These are phyloP conservation scores for Wickerhamiella infanticola DNA, from an alignment of 1,139 yeast genomes.

Conservation along the genomic window DNA sequence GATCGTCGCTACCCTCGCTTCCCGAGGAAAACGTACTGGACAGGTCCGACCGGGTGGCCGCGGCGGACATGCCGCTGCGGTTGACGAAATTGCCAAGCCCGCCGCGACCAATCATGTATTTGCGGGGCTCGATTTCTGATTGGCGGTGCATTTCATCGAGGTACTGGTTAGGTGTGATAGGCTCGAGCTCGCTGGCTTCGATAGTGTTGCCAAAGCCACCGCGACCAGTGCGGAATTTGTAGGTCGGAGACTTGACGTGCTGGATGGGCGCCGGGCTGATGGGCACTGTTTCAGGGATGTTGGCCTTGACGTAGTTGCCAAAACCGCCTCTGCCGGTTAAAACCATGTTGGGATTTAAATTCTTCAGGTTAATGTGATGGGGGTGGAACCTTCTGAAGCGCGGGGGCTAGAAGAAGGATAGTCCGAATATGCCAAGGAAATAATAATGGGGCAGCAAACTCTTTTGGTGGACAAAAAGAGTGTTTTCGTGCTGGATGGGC, in stretches of 20 bases:
- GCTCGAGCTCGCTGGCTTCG: slow-evolving; percentile 20
- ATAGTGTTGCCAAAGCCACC: slow-evolving; percentile 27
- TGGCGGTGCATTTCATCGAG: slow-evolving; percentile 23
- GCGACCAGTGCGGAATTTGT: slow-evolving; percentile 24
- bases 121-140: slow-evolving; percentile 19
- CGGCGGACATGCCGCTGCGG: slow-evolving; percentile 2
- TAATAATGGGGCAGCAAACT: no score
- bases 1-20: not conserved
- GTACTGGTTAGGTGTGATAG: slow-evolving; percentile 23
- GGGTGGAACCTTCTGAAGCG: no score
- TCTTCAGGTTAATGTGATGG: no score
- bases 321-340: slow-evolving; percentile 24
- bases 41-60: not conserved
- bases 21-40: not conserved
- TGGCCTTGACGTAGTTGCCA: slow-evolving; percentile 17
- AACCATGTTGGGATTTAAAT: slow-evolving; percentile 15
- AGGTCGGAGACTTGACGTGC: slow-evolving; percentile 23
- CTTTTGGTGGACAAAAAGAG: no score
- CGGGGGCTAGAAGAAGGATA: no score
- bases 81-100: slow-evolving; percentile 24
- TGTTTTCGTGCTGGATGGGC: no score
- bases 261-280: slow-evolving; percentile 25
- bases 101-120: slow-evolving; percentile 26
- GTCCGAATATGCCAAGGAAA: no score
- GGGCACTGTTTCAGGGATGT: slow-evolving; percentile 7